phyloP scores from a whole-genome alignment of 1,284 basidiomycete species.

The Stereum hirsutum region DNA sequence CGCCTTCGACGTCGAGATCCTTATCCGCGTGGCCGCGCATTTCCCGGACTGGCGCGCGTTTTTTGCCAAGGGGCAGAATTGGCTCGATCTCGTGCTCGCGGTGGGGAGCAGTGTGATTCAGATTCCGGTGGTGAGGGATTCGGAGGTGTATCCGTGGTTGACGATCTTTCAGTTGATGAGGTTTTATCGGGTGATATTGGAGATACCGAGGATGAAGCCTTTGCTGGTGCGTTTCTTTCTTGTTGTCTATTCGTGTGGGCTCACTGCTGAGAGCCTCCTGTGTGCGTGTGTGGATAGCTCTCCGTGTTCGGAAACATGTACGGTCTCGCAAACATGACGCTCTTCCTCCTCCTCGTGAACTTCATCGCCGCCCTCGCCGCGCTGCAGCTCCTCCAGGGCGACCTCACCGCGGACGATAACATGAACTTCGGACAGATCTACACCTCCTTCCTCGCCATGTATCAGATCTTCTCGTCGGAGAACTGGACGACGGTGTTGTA shows the following conservation, averaged over 20 bases:
- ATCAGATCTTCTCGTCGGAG: conserved; percentile 91
- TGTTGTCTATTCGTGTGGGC: conserved; percentile 1
- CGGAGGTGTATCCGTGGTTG: conserved; percentile 79
- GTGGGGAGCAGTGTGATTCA: conserved; percentile 78
- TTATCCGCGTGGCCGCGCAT: conserved; percentile 64
- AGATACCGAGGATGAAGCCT: conserved; percentile 79
- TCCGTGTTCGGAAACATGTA: conserved; percentile 91
- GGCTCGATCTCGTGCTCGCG: conserved; percentile 78
- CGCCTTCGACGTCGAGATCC: conserved; percentile 85
- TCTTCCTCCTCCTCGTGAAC: conserved; percentile 89
- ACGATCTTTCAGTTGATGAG: conserved; percentile 84
- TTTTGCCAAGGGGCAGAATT: conserved; percentile 63
- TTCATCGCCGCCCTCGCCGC: conserved; percentile 80
- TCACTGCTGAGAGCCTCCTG: not conserved
- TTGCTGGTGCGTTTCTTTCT: conserved; percentile 45
- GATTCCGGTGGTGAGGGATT: conserved; percentile 69
- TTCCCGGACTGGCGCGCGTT: conserved; percentile 83
- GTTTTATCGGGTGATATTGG: conserved; percentile 92
- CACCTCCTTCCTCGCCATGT: conserved; percentile 86
- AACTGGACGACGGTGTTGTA: conserved; percentile 91
- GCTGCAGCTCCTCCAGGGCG: conserved; percentile 74
- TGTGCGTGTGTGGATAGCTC: conserved; percentile 32
- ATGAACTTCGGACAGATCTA: conserved; percentile 89
- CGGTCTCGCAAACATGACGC: conserved; percentile 88
- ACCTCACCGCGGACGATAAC: conserved; percentile 43